Evolutionary conservation across 202 grass and related monocot genomes (phyloP).

Genomic region (Zizania palustris): DNA sequence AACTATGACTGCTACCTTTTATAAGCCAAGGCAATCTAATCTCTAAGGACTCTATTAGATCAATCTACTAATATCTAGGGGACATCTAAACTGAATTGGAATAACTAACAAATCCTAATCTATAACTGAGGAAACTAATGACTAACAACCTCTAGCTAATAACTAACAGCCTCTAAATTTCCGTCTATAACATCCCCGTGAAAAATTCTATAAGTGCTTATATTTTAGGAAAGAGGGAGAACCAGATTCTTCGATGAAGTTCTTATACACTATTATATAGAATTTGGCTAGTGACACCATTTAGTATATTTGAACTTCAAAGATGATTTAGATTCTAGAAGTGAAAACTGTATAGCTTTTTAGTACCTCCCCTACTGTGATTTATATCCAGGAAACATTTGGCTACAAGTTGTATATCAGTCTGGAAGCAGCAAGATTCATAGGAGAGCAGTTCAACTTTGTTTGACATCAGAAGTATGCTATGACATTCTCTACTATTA

Average conservation of each 20-base stretch:
- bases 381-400: neutral
- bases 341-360: neutral
- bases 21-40: no score
- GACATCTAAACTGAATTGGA: no score
- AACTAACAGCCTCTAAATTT: no score
- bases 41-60: no score
- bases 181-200: no score
- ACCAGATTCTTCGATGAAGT: neutral
- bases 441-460: neutral
- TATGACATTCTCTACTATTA: neutral
- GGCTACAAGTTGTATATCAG: neutral
- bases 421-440: neutral
- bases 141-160: no score
- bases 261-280: neutral
- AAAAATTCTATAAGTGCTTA: no score
- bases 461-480: neutral
- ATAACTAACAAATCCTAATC: no score
- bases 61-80: no score
- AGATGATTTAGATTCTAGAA: slow-evolving; percentile 1
- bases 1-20: no score
- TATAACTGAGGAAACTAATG: no score
- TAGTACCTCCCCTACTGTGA: neutral
- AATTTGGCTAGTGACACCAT: slow-evolving; percentile 8
- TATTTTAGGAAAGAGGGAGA: no score
- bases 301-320: slow-evolving; percentile 13